phyloP scores from a whole-genome alignment of 768 basidiomycete species.

The Panaeolus papilionaceus region DNA sequence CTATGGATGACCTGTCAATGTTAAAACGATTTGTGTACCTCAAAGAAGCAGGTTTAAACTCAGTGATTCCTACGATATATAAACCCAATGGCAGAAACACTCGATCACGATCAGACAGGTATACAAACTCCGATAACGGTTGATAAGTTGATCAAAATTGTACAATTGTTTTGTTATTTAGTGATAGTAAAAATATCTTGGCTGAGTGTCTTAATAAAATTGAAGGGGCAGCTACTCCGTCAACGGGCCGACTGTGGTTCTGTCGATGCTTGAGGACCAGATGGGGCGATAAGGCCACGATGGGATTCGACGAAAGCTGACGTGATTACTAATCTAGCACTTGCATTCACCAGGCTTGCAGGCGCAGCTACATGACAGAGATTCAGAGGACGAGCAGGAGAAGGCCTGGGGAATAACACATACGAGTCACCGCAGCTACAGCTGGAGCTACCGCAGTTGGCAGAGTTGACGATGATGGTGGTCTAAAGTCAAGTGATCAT shows the following conservation, averaged over 20 bases:
- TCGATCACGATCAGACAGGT: slow-evolving; percentile 4
- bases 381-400: neutral
- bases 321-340: slow-evolving; percentile 47
- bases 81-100: neutral
- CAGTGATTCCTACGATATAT: neutral
- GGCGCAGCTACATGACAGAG: slow-evolving; percentile 48
- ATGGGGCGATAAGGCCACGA: neutral
- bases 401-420: slow-evolving; percentile 23
- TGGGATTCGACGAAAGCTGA: neutral
- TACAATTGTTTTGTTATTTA: neutral
- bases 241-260: neutral
- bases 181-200: slow-evolving; percentile 3
- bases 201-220: neutral
- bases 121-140: neutral
- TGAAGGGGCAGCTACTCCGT: neutral
- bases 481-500: slow-evolving; percentile 15
- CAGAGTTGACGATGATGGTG: slow-evolving; percentile 47
- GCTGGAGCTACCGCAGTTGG: slow-evolving; percentile 49
- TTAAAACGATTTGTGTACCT: no score
- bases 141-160: neutral
- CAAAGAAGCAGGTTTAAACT: no score
- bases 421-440: slow-evolving; percentile 63
- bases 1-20: no score
- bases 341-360: slow-evolving; percentile 72
- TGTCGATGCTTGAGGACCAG: neutral